A percentile compares a stretch with the other conserved stretches of the same genome.
These are phyloP conservation scores for Licmophora abbreviata DNA, from an alignment of 108 stramenopile genomes.

Conservation along the genomic window DNA sequence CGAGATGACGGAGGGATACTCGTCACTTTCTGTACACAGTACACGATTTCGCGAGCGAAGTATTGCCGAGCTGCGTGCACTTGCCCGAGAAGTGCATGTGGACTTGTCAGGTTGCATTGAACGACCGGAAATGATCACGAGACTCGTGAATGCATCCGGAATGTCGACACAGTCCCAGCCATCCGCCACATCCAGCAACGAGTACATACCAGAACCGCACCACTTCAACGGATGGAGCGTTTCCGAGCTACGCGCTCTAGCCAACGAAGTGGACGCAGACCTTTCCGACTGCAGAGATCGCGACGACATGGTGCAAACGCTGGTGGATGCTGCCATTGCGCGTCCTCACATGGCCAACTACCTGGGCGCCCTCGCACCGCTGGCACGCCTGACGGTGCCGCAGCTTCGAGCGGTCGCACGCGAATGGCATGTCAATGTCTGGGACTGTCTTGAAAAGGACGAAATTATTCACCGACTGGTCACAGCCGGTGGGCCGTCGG, in stretches of 20 bases:
- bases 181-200: no score
- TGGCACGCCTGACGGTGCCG: constrained; percentile 13
- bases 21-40: no score
- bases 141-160: no score
- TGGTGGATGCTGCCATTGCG: constrained; percentile 7
- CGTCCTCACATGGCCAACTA: constrained; percentile 27
- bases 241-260: constrained; percentile 22
- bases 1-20: no score
- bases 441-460: constrained; percentile 38
- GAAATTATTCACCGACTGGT: constrained; percentile 36
- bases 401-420: constrained; percentile 26
- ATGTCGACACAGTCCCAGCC: no score
- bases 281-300: constrained; percentile 14
- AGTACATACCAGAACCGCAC: no score
- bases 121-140: constrained; percentile 15
- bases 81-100: constrained; percentile 3
- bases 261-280: constrained; percentile 19
- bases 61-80: neutral
- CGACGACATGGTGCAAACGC: constrained; percentile 21
- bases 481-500: no score
- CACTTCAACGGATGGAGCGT: constrained; percentile 8
- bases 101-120: constrained; percentile 17
- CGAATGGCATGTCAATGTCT: constrained; percentile 29
- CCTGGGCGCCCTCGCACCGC: constrained; percentile 25
- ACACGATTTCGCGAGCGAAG: neutral